These are phyloP conservation scores for Hymenoscyphus scutula DNA, from an alignment of 2,329 filamentous ascomycete genomes.

Conservation along the genomic window DNA sequence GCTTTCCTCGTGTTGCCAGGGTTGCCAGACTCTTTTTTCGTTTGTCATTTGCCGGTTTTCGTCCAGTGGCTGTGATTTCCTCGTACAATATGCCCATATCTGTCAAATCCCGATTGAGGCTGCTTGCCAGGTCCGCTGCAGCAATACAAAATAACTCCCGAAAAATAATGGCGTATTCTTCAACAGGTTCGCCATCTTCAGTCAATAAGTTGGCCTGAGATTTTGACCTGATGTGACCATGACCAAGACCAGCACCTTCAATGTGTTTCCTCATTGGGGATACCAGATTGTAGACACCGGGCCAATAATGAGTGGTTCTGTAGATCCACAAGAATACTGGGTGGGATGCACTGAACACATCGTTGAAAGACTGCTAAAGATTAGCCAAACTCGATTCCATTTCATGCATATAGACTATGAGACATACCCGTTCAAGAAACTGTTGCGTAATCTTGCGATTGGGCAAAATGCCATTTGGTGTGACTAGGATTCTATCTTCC, in stretches of 20 bases:
- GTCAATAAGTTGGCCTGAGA: conserved; percentile 46
- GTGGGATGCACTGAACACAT: conserved; percentile 73
- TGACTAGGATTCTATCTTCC: conserved; percentile 65
- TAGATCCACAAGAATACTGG: conserved; percentile 87
- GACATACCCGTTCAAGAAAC: conserved; percentile 61
- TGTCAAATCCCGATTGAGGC: conserved; percentile 60
- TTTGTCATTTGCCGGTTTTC: conserved; percentile 19
- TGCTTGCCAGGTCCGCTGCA: conserved; percentile 68
- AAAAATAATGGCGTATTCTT: conserved; percentile 73
- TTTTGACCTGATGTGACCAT: conserved; percentile 36
- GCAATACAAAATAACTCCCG: conserved; percentile 81
- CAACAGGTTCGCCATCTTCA: conserved; percentile 56
- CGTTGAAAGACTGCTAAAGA: conserved; percentile 54
- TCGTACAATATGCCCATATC: conserved; percentile 71
- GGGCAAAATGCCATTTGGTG: conserved; percentile 66
- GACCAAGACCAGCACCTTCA: conserved; percentile 44
- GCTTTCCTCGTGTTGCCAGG: neutral
- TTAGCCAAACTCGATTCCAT: conserved; percentile 3
- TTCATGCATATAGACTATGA: neutral
- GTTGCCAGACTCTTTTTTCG: conserved; percentile 13
- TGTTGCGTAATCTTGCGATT: conserved; percentile 76
- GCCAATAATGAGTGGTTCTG: conserved; percentile 76
- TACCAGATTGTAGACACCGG: conserved; percentile 63
- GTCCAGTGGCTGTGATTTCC: conserved; percentile 68
- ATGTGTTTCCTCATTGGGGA: conserved; percentile 72